phyloP scores from a whole-genome alignment of 495 filamentous ascomycete species.

The Penicillium egyptiacum region DNA sequence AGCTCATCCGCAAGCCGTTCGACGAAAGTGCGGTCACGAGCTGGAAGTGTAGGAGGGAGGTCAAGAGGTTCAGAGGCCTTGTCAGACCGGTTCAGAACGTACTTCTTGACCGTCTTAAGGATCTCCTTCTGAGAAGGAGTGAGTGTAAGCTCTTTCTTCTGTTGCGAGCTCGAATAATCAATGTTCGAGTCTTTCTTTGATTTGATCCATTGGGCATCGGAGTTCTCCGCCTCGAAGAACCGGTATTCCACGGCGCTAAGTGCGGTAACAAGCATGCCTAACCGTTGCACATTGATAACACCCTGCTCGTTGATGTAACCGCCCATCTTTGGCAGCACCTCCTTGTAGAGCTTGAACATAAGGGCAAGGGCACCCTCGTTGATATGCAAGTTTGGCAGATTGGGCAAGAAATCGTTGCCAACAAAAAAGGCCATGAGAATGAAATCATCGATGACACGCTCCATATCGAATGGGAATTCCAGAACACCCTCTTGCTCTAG shows the following conservation, averaged over 20 bases:
- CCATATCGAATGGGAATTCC: conserved; percentile 85
- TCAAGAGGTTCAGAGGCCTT: conserved; percentile 57
- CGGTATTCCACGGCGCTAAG: conserved; percentile 82
- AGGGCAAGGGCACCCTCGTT: conserved; percentile 94
- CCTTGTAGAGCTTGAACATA: conserved; percentile 97
- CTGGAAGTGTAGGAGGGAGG: conserved; percentile 71
- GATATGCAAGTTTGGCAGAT: conserved; percentile 94
- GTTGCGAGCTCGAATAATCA: conserved; percentile 58
- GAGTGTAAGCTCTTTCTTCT: conserved; percentile 64
- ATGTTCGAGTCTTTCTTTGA: conserved; percentile 57
- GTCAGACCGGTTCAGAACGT: conserved; percentile 62
- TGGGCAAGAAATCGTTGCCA: conserved; percentile 98
- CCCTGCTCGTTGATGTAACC: conserved; percentile 98
- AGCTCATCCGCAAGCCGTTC: conserved; percentile 83
- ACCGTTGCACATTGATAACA: conserved; percentile 78
- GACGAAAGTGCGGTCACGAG: conserved; percentile 87
- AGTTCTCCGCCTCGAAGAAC: conserved; percentile 85
- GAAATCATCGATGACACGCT: conserved; percentile 97
- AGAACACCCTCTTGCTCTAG: conserved; percentile 75
- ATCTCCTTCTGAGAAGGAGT: conserved; percentile 78
- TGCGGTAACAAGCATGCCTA: conserved; percentile 77
- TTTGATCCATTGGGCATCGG: conserved; percentile 89
- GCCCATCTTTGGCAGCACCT: conserved; percentile 78
- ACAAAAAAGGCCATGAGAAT: conserved; percentile 99
- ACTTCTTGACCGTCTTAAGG: conserved; percentile 79